phyloP scores from a whole-genome alignment of 2,329 filamentous ascomycete species.

The Tolypocladium album region DNA sequence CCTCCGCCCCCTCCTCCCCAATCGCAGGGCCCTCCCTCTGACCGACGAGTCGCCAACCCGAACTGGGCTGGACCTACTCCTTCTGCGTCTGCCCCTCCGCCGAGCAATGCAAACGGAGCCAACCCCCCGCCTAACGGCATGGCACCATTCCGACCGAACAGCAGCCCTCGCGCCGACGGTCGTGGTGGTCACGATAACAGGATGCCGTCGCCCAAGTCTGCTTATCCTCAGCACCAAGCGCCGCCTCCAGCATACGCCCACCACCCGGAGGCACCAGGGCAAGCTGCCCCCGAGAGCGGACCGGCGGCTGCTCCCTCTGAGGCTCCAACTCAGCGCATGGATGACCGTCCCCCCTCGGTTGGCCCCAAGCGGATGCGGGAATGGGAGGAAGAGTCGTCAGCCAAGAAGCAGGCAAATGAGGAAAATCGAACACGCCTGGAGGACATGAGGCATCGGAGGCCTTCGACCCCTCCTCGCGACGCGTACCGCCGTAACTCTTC shows the following conservation, averaged over 20 bases:
- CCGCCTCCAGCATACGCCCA: constrained; percentile 48
- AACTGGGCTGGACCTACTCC: constrained; percentile 47
- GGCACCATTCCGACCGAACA: constrained; percentile 60
- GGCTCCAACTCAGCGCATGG: constrained; percentile 51
- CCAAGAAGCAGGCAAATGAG: constrained; percentile 82
- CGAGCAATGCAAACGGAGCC: constrained; percentile 23
- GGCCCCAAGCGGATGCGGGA: constrained; percentile 78
- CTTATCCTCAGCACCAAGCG: constrained; percentile 67
- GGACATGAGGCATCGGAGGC: constrained; percentile 69
- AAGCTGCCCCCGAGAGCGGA: constrained; percentile 49
- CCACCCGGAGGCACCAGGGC: constrained; percentile 50
- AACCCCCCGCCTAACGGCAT: constrained; percentile 38
- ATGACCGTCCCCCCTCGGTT: constrained; percentile 69
- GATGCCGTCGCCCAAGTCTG: constrained; percentile 83
- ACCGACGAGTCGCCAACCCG: constrained; percentile 48
- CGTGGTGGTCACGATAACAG: constrained; percentile 67
- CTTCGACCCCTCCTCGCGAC: constrained; percentile 61
- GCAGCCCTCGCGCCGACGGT: constrained; percentile 75
- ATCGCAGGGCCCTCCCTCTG: constrained; percentile 33
- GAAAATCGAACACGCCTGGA: constrained; percentile 80
- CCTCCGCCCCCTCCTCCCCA: constrained; percentile 37
- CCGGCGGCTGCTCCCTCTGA: constrained; percentile 40
- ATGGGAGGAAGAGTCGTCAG: constrained; percentile 75
- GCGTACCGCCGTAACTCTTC: constrained; percentile 69
- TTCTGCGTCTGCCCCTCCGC: constrained; percentile 25